A percentile compares a stretch with the other conserved stretches of the same genome.
Evolutionary conservation across 2,329 filamentous ascomycete species (phyloP).

Genomic region (Paecilomyces niveus): DNA sequence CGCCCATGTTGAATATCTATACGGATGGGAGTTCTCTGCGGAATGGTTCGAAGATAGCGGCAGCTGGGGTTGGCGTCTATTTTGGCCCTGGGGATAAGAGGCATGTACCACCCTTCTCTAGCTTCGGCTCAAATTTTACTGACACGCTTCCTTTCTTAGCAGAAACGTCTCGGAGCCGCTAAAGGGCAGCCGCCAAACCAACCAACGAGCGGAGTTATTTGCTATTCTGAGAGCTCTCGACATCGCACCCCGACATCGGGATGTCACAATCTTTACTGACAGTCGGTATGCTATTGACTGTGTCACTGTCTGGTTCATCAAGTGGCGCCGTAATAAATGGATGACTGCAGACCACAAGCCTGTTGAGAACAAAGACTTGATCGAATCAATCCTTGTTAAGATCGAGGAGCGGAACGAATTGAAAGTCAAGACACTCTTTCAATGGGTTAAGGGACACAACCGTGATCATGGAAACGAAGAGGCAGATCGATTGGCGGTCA

Average conservation of each 20-base stretch:
- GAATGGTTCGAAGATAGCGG: conserved; percentile 50
- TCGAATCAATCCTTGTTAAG: conserved; percentile 62
- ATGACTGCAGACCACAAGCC: conserved; percentile 60
- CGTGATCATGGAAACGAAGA: conserved; percentile 66
- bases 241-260: conserved; percentile 58
- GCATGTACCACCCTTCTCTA: conserved; percentile 29
- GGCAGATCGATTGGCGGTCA: conserved; percentile 71
- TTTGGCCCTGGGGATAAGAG: conserved; percentile 54
- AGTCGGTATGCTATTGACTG: conserved; percentile 88
- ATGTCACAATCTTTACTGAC: conserved; percentile 77
- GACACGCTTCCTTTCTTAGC: conserved; percentile 17
- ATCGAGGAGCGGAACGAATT: conserved; percentile 61
- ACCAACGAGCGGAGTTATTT: conserved; percentile 91
- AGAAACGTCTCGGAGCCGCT: conserved; percentile 73
- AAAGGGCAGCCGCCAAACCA: conserved; percentile 70
- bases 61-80: conserved; percentile 57
- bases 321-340: conserved; percentile 75
- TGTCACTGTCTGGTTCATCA: conserved; percentile 71
- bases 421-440: conserved; percentile 60
- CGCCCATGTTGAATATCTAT: conserved; percentile 52
- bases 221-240: conserved; percentile 80
- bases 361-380: conserved; percentile 82
- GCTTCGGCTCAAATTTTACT: conserved; percentile 13
- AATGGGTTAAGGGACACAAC: conserved; percentile 86
- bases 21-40: conserved; percentile 57